These are phyloP conservation scores for Acacia crassicarpa DNA, from an alignment of 306 rosid species.

Conservation along the genomic window DNA sequence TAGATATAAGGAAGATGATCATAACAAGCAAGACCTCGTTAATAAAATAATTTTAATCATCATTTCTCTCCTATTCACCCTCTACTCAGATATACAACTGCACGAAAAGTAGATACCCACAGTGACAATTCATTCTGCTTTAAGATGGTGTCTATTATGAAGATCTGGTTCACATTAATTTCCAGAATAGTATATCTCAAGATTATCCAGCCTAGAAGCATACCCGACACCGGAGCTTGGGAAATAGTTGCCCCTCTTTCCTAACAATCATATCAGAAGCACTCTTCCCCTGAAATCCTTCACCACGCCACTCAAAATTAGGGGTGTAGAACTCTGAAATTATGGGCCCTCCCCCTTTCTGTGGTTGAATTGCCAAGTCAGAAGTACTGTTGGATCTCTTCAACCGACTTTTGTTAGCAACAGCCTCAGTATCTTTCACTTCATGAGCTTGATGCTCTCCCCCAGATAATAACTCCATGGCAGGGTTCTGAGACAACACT, in stretches of 20 bases:
- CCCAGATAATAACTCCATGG: constrained; percentile 35
- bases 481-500: constrained; percentile 39
- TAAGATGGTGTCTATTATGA: neutral
- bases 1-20: neutral
- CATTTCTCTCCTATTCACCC: neutral
- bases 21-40: neutral
- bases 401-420: constrained; percentile 38
- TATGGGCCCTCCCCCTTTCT: constrained; percentile 43
- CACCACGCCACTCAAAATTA: constrained; percentile 49
- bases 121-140: constrained; percentile 6
- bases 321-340: constrained; percentile 62
- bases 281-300: constrained; percentile 46
- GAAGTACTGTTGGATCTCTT: constrained; percentile 80
- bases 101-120: constrained; percentile 8
- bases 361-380: constrained; percentile 50
- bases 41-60: neutral
- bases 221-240: constrained; percentile 92
- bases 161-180: neutral
- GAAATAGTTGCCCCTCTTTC: constrained; percentile 61
- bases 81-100: neutral
- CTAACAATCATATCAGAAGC: constrained; percentile 48
- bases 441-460: constrained; percentile 45
- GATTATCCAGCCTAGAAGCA: constrained; percentile 34
- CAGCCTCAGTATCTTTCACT: constrained; percentile 33
- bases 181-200: neutral